Conservation (phyloP, 371 early-diverging fungal species). For the Rhizopus stolonifer region DNA sequence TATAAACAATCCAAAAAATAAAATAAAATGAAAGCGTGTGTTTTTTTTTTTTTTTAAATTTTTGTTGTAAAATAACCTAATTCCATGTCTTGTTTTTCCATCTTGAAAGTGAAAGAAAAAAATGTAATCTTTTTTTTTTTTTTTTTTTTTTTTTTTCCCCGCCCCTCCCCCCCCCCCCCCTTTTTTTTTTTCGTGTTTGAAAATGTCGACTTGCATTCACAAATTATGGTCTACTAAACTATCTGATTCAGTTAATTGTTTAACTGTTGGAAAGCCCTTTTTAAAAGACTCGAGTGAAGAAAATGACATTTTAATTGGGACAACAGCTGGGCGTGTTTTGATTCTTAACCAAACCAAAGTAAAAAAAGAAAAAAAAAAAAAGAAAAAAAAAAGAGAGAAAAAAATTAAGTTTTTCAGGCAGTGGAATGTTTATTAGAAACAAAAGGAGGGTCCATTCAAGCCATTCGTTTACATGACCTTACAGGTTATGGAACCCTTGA, state of each 20-base stretch:
- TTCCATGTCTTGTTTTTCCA: background rate
- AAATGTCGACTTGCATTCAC: constrained; percentile 8
- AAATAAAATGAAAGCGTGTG: background rate
- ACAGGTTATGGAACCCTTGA: constrained; percentile 45
- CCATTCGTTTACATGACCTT: constrained; percentile 42
- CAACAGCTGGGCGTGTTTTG: constrained; percentile 43
- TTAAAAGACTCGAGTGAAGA: constrained; percentile 48
- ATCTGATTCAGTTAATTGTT: constrained; percentile 42
- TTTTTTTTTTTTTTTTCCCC: background rate
- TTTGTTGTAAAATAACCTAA: background rate
- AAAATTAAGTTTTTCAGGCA: constrained; percentile 12
- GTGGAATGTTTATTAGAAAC: constrained; percentile 49
- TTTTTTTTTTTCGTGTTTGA: background rate
- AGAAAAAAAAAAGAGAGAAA: background rate
- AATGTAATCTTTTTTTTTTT: background rate
- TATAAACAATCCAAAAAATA: background rate
- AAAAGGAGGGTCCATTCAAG: constrained; percentile 47
- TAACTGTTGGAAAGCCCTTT: constrained; percentile 48
- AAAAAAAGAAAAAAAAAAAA: background rate
- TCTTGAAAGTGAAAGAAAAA: background rate
- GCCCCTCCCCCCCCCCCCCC: too few species aligned
- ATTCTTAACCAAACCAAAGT: constrained; percentile 48
- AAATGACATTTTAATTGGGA: constrained; percentile 49
- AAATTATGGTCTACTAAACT: constrained; percentile 40
- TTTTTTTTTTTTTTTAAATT: background rate